phyloP scores from a whole-genome alignment of 2,329 filamentous ascomycete genomes.

The Fusarium burgessii region DNA sequence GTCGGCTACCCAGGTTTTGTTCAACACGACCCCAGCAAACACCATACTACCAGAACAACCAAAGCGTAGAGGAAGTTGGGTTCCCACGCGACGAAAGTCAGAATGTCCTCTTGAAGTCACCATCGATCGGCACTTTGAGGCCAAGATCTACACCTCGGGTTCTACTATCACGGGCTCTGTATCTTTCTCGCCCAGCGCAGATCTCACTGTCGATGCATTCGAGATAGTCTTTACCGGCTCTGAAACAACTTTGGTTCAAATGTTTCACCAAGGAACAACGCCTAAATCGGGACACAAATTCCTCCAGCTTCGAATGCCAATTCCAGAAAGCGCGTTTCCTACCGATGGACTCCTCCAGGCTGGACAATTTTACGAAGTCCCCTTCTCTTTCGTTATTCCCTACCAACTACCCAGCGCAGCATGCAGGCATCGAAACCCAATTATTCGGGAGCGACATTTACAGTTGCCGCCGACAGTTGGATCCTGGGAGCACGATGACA shows the following conservation, averaged over 20 bases:
- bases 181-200: conserved; percentile 4
- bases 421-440: conserved; percentile 21
- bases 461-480: conserved; percentile 37
- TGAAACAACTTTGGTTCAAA: conserved; percentile 11
- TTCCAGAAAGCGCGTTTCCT: conserved; percentile 15
- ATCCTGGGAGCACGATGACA: conserved; percentile 36
- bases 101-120: conserved; percentile 28
- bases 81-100: conserved; percentile 9
- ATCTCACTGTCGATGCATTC: conserved; percentile 25
- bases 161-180: conserved; percentile 29
- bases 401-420: conserved; percentile 32
- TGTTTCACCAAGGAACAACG: conserved; percentile 27
- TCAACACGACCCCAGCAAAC: conserved; percentile 1
- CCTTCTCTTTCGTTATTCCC: conserved; percentile 39
- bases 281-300: conserved; percentile 30
- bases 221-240: conserved; percentile 26
- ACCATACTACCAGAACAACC: background rate
- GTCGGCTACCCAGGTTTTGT: conserved; percentile 15
- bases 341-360: conserved; percentile 4
- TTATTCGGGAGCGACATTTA: conserved; percentile 26
- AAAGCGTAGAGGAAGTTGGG: conserved; percentile 31
- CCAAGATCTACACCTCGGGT: conserved; percentile 38
- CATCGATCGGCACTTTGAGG: conserved; percentile 36
- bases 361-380: conserved; percentile 16
- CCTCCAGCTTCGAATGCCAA: conserved; percentile 33